Conservation (phyloP, 2,329 filamentous ascomycete species). For the Beauveria brongniartii region DNA sequence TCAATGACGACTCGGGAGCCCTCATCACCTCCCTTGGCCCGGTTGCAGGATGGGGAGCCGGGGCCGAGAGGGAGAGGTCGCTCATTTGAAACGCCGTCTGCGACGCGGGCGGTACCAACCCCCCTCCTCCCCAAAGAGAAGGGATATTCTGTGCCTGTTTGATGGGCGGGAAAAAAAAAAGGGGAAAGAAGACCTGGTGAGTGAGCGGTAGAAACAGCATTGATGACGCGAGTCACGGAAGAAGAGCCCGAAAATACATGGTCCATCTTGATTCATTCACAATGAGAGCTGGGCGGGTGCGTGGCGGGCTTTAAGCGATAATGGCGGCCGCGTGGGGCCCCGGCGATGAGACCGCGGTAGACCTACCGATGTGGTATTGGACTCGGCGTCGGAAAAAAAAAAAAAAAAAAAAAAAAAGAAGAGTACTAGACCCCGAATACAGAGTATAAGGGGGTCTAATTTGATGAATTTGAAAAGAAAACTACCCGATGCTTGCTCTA, state of each 20-base stretch:
- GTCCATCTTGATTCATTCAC: no score
- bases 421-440: no score
- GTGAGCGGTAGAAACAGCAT: conserved; percentile 3
- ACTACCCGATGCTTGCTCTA: no score
- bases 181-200: no score
- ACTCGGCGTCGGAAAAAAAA: no score
- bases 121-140: not conserved
- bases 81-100: conserved; percentile 4
- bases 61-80: not conserved
- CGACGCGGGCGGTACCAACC: not conserved
- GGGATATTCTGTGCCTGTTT: not conserved
- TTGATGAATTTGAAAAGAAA: no score
- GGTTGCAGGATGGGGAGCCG: not conserved
- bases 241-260: no score
- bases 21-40: not conserved
- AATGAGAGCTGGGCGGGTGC: not conserved
- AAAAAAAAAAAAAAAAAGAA: no score
- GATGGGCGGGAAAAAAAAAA: not conserved
- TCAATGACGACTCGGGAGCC: not conserved
- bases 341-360: not conserved
- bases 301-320: no score
- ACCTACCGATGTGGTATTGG: not conserved
- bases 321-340: not conserved
- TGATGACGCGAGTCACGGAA: not conserved
- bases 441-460: no score